Evolutionary conservation across 371 early-diverging fungal genomes (phyloP), one percentile per base, ranked within the genome.

Genomic region (Haplosporangium sp.): DNA sequence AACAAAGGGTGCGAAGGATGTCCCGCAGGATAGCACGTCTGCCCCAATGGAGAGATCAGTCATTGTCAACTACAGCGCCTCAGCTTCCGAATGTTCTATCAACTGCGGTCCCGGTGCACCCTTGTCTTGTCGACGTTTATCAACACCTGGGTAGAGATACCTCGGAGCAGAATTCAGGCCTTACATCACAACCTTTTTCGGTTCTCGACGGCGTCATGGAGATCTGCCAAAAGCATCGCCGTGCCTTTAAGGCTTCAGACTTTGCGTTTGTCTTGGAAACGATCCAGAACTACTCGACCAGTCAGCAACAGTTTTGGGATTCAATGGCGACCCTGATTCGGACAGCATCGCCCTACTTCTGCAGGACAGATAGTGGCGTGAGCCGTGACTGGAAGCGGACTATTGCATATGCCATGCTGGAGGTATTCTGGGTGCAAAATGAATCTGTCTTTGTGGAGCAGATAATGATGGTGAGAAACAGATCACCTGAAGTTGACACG

Each of bases 241-340:
- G 37, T 20, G 55, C 57, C 1, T 42, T 77, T 20, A 20, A 29
- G 14, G 14, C 43, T 6, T 6, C 55, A n/a, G 77, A 77, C 50
- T 64, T 63, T 43, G 14, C 18, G 21, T 77, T 77, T 29, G 55
- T 65, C 43, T 72, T 77, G 5, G 64, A 71, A 59, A 67, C 52
- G 3, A 67, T 71, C n/a, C 77, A 67, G 43, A 55, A 60, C 13
- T 48, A 41, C 14, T 67, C 72, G 5, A 47, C 55, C 16, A 77
- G 68, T 18, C 77, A 67, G 47, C 58, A 67, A 43, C 63, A 77
- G 36, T 77, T 77, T 20, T 77, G 77, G 77, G 72, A 77, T 18
- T 71, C 67, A 8, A 50, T 77, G 16, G 47, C 63, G 37, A 42
- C 40, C 0, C 20, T 77, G 13, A 45, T 67, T 40, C 67, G 64